Evolutionary conservation across 2,329 filamentous ascomycete species (phyloP), one percentile per base, ranked within the genome.

Genomic region (Didymella lethalis): DNA sequence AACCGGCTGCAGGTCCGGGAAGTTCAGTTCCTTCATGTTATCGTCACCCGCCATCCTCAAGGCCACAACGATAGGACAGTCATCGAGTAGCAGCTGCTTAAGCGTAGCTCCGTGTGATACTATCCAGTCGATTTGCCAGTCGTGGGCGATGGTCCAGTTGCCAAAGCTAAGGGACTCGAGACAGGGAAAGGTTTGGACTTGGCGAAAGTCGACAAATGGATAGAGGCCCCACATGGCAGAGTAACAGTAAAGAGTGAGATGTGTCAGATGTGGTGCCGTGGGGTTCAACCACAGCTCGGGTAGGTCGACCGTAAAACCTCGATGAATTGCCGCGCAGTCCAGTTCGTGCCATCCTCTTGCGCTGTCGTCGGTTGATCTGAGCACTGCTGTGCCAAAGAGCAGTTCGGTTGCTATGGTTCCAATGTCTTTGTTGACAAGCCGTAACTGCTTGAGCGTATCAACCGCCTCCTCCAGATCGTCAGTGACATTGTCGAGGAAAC

Each of bases 71-170:
- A 81, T 79, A 0, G 75, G 69, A 54, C 80, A 83, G 53, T 80
- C 71, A 40, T 83, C 79, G 0, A 84, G 67, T 14, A 79, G 77
- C 1, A 84, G 63, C 43, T 79, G 74, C 14, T 76, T 61, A 0
- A 84, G 69, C 0, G 79, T 80, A 0, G 58, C 14, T 4, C 64
- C 71, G 3, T 83, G 70, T 0, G 73, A 75, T 0, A 79, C 53
- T 5, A 84, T 76, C 81, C 81, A 84, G 8, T 80, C 77, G 0
- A 82, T 64, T 53, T 84, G 81, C 71, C 76, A 78, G 20, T 82
- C 76, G 38, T 82, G 75, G 7, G 74, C 72, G 45, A 84, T 81
- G 2, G 75, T 71, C 16, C 76, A 80, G 1, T 76, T 77, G 0
- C 79, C 79, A 0, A 84, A 62, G 0, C 74, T 68, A 0, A 84